Conservation (phyloP, 192 early-diverging fungal genomes). For the Rhizophagus prolifer region DNA sequence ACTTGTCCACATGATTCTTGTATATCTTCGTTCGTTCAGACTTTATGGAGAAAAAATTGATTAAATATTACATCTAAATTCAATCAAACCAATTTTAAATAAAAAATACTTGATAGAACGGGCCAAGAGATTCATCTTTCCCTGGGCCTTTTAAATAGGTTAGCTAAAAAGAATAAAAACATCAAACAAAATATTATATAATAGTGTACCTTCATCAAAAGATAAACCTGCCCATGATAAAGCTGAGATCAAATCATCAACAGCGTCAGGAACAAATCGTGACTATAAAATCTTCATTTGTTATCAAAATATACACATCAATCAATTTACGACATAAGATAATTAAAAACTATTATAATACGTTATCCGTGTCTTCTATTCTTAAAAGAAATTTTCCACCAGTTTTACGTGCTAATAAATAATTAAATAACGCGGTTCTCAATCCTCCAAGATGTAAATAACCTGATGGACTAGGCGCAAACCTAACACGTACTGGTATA, state of each 20-base stretch:
- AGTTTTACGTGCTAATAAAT: slow-evolving; percentile 71
- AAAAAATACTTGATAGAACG: slow-evolving; percentile 68
- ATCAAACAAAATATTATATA: background rate
- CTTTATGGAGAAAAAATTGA: slow-evolving; percentile 35
- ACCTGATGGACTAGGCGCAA: slow-evolving; percentile 94
- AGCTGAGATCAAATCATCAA: slow-evolving; percentile 61
- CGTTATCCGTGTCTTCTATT: slow-evolving; percentile 93
- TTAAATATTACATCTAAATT: no score
- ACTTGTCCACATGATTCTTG: slow-evolving; percentile 57
- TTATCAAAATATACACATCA: background rate
- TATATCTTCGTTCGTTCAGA: slow-evolving; percentile 78
- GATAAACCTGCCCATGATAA: slow-evolving; percentile 76
- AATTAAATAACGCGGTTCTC: slow-evolving; percentile 91
- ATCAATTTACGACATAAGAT: background rate
- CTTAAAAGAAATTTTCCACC: slow-evolving; percentile 80
- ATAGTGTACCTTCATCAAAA: slow-evolving; percentile 66
- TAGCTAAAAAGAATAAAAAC: background rate
- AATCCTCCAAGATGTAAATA: slow-evolving; percentile 90
- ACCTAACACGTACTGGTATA: slow-evolving; percentile 70
- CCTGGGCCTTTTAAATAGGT: slow-evolving; percentile 54
- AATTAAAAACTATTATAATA: slow-evolving; percentile 24
- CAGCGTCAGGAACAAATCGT: slow-evolving; percentile 70
- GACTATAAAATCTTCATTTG: slow-evolving; percentile 39
- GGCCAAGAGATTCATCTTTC: slow-evolving; percentile 50
- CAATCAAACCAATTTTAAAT: background rate